Evolutionary conservation across 208 protist species (phyloP).

Genomic region (Trypanosoma melophagium): DNA sequence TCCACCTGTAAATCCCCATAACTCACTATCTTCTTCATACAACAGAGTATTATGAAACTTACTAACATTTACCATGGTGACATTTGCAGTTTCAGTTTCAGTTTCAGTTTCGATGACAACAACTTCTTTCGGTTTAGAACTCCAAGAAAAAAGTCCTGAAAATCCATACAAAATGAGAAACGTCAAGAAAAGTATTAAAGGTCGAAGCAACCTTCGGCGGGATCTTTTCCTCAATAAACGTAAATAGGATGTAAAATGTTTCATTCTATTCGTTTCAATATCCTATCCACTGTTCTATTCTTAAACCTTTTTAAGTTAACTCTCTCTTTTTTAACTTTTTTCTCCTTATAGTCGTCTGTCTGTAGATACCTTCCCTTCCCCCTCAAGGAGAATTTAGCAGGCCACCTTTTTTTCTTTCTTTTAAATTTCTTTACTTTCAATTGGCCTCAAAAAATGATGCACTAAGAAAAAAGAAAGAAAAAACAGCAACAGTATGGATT

Average conservation of each 20-base stretch:
- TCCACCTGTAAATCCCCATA: constrained; percentile 23
- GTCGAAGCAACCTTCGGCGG: not conserved
- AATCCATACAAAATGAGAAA: not conserved
- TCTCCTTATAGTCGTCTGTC: not conserved
- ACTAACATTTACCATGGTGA: too few relatives aligned
- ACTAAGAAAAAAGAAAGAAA: not conserved
- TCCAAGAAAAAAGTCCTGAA: not conserved
- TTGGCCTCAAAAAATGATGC: not conserved
- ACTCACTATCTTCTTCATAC: constrained; percentile 14
- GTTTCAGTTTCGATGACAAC: too few relatives aligned
- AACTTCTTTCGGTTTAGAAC: too few relatives aligned
- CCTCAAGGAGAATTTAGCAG: too few relatives aligned
- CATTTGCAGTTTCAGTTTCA: too few relatives aligned
- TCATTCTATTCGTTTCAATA: not conserved
- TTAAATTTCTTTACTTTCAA: too few relatives aligned
- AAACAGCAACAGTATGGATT: not conserved
- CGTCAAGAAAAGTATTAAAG: not conserved
- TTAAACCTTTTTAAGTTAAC: not conserved
- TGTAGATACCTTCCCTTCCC: too few relatives aligned
- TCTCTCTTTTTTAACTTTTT: not conserved
- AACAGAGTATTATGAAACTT: not conserved
- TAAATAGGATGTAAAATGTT: not conserved
- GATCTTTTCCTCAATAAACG: not conserved
- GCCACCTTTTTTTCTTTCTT: too few relatives aligned
- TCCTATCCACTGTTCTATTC: not conserved